Conservation (phyloP, 208 protist genomes). For the Tritrichomonas musculus region DNA sequence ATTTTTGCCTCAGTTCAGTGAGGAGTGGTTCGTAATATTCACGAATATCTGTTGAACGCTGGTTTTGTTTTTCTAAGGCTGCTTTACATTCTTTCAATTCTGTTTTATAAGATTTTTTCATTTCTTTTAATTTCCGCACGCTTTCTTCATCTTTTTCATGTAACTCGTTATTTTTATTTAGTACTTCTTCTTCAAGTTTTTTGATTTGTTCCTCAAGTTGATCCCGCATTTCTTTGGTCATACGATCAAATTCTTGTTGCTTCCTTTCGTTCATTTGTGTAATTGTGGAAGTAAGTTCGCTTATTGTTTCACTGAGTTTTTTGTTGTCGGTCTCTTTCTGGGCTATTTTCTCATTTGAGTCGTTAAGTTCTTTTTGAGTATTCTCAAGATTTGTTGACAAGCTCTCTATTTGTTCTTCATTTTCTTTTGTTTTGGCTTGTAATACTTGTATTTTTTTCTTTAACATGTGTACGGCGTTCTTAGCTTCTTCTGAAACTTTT, state of each 20-base stretch:
- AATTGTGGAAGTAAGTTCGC: too few species aligned
- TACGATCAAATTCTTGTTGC: too few species aligned
- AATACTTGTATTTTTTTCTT: not conserved
- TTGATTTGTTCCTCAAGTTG: not conserved
- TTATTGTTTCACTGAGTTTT: too few species aligned
- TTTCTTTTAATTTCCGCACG: not conserved
- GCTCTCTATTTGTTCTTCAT: not conserved
- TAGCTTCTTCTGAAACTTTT: not conserved
- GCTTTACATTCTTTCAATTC: not conserved
- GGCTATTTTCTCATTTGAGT: too few species aligned
- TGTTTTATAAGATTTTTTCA: not conserved
- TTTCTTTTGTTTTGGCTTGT: not conserved
- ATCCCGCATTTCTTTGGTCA: not conserved
- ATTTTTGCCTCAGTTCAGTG: not conserved
- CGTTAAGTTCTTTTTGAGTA: not conserved
- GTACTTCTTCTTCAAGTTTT: not conserved
- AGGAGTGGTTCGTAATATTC: not conserved
- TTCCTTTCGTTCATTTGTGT: too few species aligned
- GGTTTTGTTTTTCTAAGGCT: not conserved
- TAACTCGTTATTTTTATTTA: not conserved
- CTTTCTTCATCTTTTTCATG: not conserved
- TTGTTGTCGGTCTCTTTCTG: too few species aligned
- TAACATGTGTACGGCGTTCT: not conserved
- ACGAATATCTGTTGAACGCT: not conserved
- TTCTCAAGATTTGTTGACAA: not conserved